Percentiles rank a stretch among this genome's conserved stretches.
These are phyloP conservation scores for Echinosophora koreensis DNA, from an alignment of 306 rosid species.

Conservation along the genomic window DNA sequence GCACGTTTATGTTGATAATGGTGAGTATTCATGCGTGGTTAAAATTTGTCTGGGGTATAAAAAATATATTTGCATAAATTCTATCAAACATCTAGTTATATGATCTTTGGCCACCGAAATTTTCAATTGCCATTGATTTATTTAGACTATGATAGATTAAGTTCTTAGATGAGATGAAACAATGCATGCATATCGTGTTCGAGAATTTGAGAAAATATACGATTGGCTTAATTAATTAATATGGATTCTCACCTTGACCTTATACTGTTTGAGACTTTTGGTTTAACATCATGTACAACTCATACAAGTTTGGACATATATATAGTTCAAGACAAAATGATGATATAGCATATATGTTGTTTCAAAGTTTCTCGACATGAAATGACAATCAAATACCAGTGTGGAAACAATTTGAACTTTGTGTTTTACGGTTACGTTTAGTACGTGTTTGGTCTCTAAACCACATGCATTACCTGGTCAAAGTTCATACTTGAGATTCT, in stretches of 20 bases:
- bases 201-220: no score
- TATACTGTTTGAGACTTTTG: no score
- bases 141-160: background rate
- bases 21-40: background rate
- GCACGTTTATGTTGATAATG: background rate
- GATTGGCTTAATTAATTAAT: no score
- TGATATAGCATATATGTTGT: no score
- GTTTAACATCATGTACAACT: no score
- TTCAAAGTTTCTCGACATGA: background rate
- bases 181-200: no score
- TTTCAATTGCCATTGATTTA: background rate
- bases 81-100: background rate
- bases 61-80: background rate
- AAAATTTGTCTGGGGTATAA: background rate
- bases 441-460: slow-evolving; percentile 6
- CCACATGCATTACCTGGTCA: slow-evolving; percentile 34
- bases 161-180: background rate
- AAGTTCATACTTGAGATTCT: slow-evolving; percentile 32
- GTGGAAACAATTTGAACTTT: background rate
- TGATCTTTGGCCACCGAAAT: background rate
- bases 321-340: no score
- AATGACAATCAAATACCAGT: background rate
- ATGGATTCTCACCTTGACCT: no score
- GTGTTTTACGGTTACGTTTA: background rate
- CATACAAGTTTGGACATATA: no score